A percentile compares a stretch with the other conserved stretches of the same genome.
Conservation (phyloP, 768 basidiomycete species). For the Mycena alexandri region DNA sequence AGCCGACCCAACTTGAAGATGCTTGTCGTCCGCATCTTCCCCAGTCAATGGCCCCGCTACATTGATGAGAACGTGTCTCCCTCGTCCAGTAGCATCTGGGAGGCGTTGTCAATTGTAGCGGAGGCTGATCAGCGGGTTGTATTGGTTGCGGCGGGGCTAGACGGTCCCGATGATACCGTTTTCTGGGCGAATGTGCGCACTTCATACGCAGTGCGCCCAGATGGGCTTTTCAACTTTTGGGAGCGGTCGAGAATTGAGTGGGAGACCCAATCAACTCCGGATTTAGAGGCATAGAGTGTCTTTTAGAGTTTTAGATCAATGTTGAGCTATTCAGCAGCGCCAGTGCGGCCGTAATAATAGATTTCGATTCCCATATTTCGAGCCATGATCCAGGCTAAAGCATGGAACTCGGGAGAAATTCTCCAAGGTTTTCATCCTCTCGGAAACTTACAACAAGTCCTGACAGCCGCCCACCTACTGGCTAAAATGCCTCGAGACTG, state of each 20-base stretch:
- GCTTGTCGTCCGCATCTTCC: constrained; percentile 43
- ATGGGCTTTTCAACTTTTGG: constrained; percentile 23
- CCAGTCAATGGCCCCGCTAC: constrained; percentile 33
- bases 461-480: too few relatives aligned
- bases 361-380: too few relatives aligned
- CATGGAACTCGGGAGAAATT: too few relatives aligned
- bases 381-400: too few relatives aligned
- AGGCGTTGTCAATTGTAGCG: constrained; percentile 26
- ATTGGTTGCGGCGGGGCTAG: constrained; percentile 32
- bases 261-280: not conserved
- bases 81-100: constrained; percentile 33
- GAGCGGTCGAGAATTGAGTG: constrained; percentile 13
- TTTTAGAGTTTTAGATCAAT: constrained; percentile 5
- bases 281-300: constrained; percentile 19
- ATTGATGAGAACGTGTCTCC: not conserved
- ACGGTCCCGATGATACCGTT: constrained; percentile 7
- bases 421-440: too few relatives aligned
- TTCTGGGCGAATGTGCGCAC: constrained; percentile 12
- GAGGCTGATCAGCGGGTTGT: constrained; percentile 32
- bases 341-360: not conserved
- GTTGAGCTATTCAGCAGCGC: not conserved
- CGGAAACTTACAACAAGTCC: too few relatives aligned
- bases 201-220: not conserved
- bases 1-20: constrained; percentile 47
- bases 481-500: too few relatives aligned